phyloP scores from a whole-genome alignment of 495 filamentous ascomycete species.

The Trichoderma asperelloides region DNA sequence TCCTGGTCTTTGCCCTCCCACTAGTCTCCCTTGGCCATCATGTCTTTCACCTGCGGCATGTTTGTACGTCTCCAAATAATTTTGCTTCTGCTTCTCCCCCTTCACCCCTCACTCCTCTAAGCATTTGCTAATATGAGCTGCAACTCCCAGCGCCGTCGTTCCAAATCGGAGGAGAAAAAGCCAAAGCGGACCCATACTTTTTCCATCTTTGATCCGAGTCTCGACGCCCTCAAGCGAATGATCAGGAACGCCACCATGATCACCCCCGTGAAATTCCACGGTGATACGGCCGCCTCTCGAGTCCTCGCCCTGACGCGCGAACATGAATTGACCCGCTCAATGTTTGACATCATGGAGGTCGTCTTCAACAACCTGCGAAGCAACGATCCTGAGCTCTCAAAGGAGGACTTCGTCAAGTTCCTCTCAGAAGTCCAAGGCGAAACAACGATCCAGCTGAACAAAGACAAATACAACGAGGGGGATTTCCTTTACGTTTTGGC shows the following conservation, averaged over 20 bases:
- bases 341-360: conserved; percentile 10
- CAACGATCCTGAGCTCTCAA: conserved; percentile 20
- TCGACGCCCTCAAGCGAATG: neutral
- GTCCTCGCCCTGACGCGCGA: neutral
- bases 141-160: neutral
- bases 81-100: neutral
- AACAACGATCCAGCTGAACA: conserved; percentile 14
- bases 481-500: conserved; percentile 36
- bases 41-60: conserved; percentile 7
- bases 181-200: conserved; percentile 2
- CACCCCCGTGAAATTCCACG: neutral
- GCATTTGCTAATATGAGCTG: neutral
- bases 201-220: conserved; percentile 7
- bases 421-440: conserved; percentile 31
- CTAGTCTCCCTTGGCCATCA: neutral
- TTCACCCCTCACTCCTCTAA: neutral
- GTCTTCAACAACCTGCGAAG: conserved; percentile 26
- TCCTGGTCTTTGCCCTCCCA: neutral
- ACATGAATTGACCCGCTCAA: neutral
- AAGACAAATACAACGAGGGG: conserved; percentile 28
- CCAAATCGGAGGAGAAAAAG: neutral
- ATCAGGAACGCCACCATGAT: conserved; percentile 2
- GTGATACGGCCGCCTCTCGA: neutral
- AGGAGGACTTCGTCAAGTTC: conserved; percentile 27
- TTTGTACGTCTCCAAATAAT: conserved; percentile 4